These are phyloP conservation scores for Porpolomopsis calyptriformis DNA, from an alignment of 768 basidiomycete genomes.

Conservation along the genomic window DNA sequence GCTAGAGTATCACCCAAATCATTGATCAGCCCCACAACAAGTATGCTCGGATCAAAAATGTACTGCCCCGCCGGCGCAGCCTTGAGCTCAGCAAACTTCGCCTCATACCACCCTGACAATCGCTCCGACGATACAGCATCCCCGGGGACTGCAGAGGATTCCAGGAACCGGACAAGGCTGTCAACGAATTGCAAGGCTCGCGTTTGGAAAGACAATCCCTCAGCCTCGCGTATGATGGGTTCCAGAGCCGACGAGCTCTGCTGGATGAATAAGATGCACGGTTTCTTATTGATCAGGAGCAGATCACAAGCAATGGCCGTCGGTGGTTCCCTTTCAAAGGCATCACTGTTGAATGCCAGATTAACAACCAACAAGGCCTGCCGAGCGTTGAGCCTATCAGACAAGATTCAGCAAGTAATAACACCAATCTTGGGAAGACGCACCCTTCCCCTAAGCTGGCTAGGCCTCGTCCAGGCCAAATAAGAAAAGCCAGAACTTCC, in stretches of 20 bases:
- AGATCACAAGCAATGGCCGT: conserved; percentile 1
- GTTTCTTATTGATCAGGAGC: background rate
- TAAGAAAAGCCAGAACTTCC: background rate
- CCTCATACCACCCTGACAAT: background rate
- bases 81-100: background rate
- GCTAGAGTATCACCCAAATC: background rate
- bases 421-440: background rate
- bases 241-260: background rate
- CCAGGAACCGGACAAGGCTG: background rate
- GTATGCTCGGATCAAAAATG: conserved; percentile 1
- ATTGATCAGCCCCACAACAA: background rate
- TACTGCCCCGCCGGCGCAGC: background rate
- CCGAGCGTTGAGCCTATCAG: background rate
- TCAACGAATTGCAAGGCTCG: background rate
- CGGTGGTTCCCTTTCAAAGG: background rate
- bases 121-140: background rate
- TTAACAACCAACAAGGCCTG: background rate
- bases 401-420: background rate
- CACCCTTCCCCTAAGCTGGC: background rate
- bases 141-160: background rate
- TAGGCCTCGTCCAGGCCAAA: background rate
- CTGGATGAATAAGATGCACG: conserved; percentile 1
- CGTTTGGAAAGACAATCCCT: background rate
- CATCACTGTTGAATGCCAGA: background rate
- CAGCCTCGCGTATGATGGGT: background rate